Conservation (phyloP, 805 yeast species). For the Saccharomycopsis oosterbeekiorum region DNA sequence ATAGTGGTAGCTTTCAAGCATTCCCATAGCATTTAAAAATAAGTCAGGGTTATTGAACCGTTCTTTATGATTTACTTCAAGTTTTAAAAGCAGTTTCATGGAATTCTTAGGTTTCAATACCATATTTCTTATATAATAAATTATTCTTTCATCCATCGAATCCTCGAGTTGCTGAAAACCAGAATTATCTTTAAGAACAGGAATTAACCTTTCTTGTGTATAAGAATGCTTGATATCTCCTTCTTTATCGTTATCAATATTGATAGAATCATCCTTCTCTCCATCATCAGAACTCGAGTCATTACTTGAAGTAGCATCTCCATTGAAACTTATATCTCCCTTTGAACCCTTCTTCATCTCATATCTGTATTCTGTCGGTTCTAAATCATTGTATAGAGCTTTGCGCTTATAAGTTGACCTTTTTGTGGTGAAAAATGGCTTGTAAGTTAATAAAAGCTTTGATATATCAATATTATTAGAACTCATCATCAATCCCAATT, state of each 20-base stretch:
- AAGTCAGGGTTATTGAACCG: slow-evolving; percentile 14
- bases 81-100: slow-evolving; percentile 9
- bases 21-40: slow-evolving; percentile 22
- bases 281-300: not conserved
- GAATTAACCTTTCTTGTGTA: not conserved
- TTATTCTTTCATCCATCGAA: slow-evolving; percentile 10
- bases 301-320: not conserved
- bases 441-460: not conserved
- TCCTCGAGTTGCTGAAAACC: not conserved
- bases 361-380: not conserved
- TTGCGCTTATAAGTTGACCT: not conserved
- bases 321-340: not conserved
- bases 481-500: not conserved
- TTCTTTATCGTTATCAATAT: not conserved
- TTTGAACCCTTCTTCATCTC: not conserved
- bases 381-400: not conserved
- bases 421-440: not conserved
- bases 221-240: not conserved
- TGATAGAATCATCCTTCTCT: not conserved
- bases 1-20: slow-evolving; percentile 30
- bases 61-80: slow-evolving; percentile 13
- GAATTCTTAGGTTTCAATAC: slow-evolving; percentile 11
- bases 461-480: not conserved
- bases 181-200: not conserved
- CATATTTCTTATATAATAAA: slow-evolving; percentile 10